Percentiles rank a stretch among this genome's conserved stretches.
Evolutionary conservation across 2,329 filamentous ascomycete genomes (phyloP).

Genomic region (Pseudocercospora fuligena): DNA sequence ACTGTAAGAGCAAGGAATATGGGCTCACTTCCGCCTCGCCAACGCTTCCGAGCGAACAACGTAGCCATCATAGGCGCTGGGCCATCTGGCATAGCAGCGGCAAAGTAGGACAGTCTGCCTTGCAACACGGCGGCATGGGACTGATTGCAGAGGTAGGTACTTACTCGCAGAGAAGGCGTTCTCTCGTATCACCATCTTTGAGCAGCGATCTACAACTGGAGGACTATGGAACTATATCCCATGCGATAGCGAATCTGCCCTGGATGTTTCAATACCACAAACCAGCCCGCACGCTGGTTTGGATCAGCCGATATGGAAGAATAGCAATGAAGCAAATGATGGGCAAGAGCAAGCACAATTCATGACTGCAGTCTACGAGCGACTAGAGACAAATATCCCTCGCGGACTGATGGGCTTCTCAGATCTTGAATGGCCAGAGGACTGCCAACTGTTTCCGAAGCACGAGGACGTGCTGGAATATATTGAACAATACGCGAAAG

Average conservation of each 20-base stretch:
- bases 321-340: conserved; percentile 22
- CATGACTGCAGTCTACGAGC: conserved; percentile 81
- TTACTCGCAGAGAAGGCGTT: conserved; percentile 74
- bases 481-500: conserved; percentile 71
- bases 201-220: conserved; percentile 76
- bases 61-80: conserved; percentile 85
- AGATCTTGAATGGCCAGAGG: conserved; percentile 59
- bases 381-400: conserved; percentile 80
- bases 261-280: conserved; percentile 64
- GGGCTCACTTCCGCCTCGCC: conserved; percentile 24
- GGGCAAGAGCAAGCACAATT: conserved; percentile 61
- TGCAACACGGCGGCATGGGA: background rate
- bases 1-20: conserved; percentile 14
- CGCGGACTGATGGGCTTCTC: conserved; percentile 79
- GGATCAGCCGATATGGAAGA: conserved; percentile 64
- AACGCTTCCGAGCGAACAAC: conserved; percentile 54
- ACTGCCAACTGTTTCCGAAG: conserved; percentile 73
- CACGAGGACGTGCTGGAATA: conserved; percentile 75
- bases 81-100: conserved; percentile 75
- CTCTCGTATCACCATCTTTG: conserved; percentile 74
- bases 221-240: conserved; percentile 85
- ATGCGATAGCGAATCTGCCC: conserved; percentile 50
- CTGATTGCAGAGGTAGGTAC: conserved; percentile 56
- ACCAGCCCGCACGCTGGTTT: conserved; percentile 64
- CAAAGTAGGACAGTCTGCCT: conserved; percentile 58